Conservation (phyloP, 108 stramenopile species). For the Nannochloropsis salina region DNA sequence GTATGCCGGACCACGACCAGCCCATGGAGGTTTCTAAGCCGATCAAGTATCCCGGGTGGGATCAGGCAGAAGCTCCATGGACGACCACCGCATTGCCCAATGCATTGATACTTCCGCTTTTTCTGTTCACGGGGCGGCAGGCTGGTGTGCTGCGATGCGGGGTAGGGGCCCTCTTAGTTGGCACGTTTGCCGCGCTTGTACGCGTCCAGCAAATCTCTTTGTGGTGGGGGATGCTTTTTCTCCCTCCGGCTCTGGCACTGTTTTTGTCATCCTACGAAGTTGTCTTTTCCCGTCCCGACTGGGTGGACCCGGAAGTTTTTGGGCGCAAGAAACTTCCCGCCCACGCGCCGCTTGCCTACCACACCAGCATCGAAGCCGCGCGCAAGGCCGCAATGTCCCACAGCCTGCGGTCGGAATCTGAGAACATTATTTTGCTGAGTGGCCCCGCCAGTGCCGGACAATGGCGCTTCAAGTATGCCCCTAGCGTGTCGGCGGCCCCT, state of each 20-base stretch:
- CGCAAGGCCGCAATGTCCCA: conserved; percentile 18
- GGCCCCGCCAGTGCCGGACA: too few species aligned
- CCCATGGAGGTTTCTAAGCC: neutral
- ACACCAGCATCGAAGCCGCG: conserved; percentile 33
- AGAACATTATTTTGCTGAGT: neutral
- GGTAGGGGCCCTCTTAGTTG: neutral
- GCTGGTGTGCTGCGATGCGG: conserved; percentile 25
- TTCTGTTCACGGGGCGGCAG: conserved; percentile 31
- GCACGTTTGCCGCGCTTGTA: neutral
- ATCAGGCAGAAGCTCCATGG: neutral
- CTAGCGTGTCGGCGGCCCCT: neutral
- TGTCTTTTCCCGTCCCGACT: conserved; percentile 27
- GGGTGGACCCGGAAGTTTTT: conserved; percentile 30
- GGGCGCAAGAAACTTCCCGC: conserved; percentile 25
- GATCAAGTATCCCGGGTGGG: neutral
- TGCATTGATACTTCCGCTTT: conserved; percentile 29
- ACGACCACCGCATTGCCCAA: neutral
- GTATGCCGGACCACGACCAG: neutral
- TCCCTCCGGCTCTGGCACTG: conserved; percentile 2
- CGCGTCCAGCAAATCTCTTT: neutral
- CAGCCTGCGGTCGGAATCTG: conserved; percentile 27
- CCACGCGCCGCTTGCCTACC: conserved; percentile 30
- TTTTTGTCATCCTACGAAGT: conserved; percentile 22
- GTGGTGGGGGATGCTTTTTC: neutral
- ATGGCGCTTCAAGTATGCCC: neutral